Evolutionary conservation across 352 stramenopile species (phyloP).

Genomic region (Thalassiosira livingstoniorum): DNA sequence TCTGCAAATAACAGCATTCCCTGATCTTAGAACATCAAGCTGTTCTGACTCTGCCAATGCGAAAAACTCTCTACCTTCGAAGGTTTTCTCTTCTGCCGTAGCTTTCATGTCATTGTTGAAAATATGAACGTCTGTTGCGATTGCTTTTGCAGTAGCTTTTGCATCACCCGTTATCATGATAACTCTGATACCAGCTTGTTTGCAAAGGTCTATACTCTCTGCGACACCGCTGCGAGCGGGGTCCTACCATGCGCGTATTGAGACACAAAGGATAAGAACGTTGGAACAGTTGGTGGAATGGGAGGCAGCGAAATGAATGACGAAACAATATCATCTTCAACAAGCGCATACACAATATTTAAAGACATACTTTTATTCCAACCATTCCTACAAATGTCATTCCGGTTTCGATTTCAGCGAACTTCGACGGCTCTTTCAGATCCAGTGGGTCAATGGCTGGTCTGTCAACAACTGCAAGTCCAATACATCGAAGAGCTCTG

Average conservation of each 20-base stretch:
- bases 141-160: constrained; percentile 95
- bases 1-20: constrained; percentile 87
- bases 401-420: constrained; percentile 91
- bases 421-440: constrained; percentile 70
- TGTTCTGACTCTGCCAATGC: constrained; percentile 26
- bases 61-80: constrained; percentile 89
- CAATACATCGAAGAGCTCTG: constrained; percentile 91
- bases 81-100: constrained; percentile 85
- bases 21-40: constrained; percentile 25
- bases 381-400: constrained; percentile 95
- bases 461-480: constrained; percentile 90
- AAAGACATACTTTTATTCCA: constrained; percentile 89
- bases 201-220: constrained; percentile 92
- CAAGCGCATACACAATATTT: background rate
- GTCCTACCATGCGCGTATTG: no score
- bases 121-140: constrained; percentile 95
- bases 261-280: background rate
- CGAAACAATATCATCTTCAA: background rate
- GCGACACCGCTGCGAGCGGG: constrained; percentile 93
- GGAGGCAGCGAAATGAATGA: background rate
- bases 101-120: constrained; percentile 73
- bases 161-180: constrained; percentile 99
- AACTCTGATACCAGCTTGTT: constrained; percentile 94
- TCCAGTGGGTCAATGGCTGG: constrained; percentile 69
- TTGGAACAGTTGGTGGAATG: background rate